Base-by-base conservation (phyloP, 176 grass and related monocot species). In the Lolium rigidum region DNA sequence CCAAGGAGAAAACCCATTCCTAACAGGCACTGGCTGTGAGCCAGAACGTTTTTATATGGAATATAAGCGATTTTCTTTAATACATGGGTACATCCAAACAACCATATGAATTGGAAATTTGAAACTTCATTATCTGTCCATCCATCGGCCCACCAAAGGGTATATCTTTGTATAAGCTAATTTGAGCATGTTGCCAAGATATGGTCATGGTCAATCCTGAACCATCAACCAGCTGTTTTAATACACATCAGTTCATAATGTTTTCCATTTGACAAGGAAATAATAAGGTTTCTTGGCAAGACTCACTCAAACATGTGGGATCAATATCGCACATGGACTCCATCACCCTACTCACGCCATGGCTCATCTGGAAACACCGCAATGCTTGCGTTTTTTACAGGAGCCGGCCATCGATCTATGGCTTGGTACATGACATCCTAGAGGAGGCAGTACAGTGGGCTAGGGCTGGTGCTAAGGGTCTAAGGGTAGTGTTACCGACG, bases 1-100 rank as follows among this genome's bases (percentile, higher is more conserved):
- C 25, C 81, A 14, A 74, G 38, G 68, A 59, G 52, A 73, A 83
- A 47, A 54, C 3, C 54, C 5, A 18, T 83, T 83, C 81, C 16
- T 26, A 7, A 15, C 55, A 3, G 2, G 16, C 58, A 48, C 22
- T n/a, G 10, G 54, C 16, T 73, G 35, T 59, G 51, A 9, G 9
- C n/a, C 68, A 60, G 81, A 56, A 18, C 20, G 25, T 83, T 83
- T 78, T 57, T 77, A 20, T 35, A 24, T 74, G 13, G 25, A 17
- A 14, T 82, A 13, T 60, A 67, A 70, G 1, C 11, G 60, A 12
- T 54, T 63, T 60, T 67, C 22, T 84, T 87, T 82, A n/a, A 31
- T 43, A 44, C 68, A 28, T 71, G 15, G 20, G 43, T 78, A 35
- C 26, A 83, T n/a, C 18, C 57, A 20, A 79, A 31, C 54, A 72